phyloP scores from a whole-genome alignment of 2,329 filamentous ascomycete species.

The Colletotrichum phormii region DNA sequence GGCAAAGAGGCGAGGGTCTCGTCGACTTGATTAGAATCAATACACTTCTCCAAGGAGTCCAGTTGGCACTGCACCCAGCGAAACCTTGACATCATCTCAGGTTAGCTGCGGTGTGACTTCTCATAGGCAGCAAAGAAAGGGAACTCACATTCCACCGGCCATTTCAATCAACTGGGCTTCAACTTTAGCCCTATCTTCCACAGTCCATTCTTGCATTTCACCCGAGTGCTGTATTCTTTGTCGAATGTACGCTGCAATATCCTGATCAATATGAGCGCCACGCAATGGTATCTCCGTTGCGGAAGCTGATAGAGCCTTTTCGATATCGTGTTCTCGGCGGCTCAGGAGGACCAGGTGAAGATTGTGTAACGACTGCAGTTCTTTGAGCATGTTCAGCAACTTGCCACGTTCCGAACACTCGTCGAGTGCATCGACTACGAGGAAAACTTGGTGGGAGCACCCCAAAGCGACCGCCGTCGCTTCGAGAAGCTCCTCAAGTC shows the following conservation, averaged over 20 bases:
- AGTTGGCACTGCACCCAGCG: too few species aligned
- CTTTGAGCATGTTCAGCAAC: background rate
- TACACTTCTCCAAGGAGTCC: too few species aligned
- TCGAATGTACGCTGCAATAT: background rate
- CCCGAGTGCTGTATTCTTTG: background rate
- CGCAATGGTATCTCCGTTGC: background rate
- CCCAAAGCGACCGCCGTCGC: background rate
- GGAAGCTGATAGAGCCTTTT: fast-evolving
- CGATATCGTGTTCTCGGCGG: background rate
- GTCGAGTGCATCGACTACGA: background rate
- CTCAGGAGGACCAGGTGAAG: background rate
- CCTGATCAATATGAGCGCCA: background rate
- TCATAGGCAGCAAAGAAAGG: too few species aligned
- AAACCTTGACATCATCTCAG: too few species aligned
- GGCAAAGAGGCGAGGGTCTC: too few species aligned
- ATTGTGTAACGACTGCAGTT: background rate
- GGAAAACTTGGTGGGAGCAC: background rate
- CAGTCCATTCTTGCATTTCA: background rate
- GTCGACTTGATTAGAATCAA: too few species aligned
- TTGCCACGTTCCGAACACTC: background rate
- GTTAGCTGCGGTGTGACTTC: too few species aligned
- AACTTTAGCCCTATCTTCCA: background rate
- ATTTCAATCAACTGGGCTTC: background rate
- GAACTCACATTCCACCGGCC: too few species aligned
- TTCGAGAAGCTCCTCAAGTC: background rate